phyloP scores from a whole-genome alignment of 2,329 filamentous ascomycete genomes.

The Trichoderma aggressivum region DNA sequence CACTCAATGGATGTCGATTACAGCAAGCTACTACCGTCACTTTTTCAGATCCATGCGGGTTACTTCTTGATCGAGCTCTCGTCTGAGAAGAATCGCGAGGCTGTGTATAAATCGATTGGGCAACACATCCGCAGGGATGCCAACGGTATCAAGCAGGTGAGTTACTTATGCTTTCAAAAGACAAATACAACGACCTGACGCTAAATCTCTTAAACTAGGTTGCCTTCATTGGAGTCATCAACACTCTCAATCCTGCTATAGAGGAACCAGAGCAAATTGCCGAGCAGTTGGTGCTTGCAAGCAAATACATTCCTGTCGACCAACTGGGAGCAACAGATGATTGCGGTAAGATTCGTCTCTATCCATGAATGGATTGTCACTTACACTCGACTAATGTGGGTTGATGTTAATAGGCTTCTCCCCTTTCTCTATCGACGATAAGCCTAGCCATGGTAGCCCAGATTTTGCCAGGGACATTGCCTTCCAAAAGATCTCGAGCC shows the following conservation, averaged over 20 bases:
- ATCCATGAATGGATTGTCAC: not conserved
- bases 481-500: slow-evolving; percentile 17
- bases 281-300: slow-evolving; percentile 16
- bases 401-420: slow-evolving; percentile 6
- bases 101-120: slow-evolving; percentile 16
- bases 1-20: slow-evolving; percentile 20
- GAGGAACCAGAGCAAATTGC: slow-evolving; percentile 19
- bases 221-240: slow-evolving; percentile 20
- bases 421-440: slow-evolving; percentile 20
- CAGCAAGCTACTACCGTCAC: not conserved
- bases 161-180: not conserved
- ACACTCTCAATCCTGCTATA: slow-evolving; percentile 15
- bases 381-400: not conserved
- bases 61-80: slow-evolving; percentile 21
- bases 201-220: not conserved
- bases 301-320: slow-evolving; percentile 15
- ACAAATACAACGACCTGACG: no score
- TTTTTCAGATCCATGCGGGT: slow-evolving; percentile 20
- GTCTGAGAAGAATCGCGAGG: slow-evolving; percentile 15
- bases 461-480: slow-evolving; percentile 20
- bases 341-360: slow-evolving; percentile 7
- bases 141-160: slow-evolving; percentile 19
- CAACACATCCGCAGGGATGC: slow-evolving; percentile 18
- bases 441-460: slow-evolving; percentile 19
- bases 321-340: slow-evolving; percentile 20